A percentile compares a stretch with the other conserved stretches of the same genome.
phyloP scores from a whole-genome alignment of 2,329 filamentous ascomycete genomes.

The Diaporthe sp. region DNA sequence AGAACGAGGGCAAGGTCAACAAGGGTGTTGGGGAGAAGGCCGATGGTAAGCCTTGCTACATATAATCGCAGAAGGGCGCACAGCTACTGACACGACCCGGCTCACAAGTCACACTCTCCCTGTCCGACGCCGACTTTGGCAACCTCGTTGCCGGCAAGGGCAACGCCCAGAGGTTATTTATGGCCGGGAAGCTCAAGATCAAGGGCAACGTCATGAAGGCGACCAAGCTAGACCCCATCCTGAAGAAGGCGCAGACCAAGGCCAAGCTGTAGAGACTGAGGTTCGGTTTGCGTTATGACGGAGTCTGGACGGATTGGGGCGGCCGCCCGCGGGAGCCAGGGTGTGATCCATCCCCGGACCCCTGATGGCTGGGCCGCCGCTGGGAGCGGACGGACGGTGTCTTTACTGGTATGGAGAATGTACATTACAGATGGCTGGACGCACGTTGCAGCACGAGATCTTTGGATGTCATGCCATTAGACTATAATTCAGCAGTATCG shows the following conservation, averaged over 20 bases:
- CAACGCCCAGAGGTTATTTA: conserved; percentile 95
- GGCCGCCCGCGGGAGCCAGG: conserved; percentile 28
- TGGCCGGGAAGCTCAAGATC: conserved; percentile 98
- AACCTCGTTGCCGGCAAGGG: conserved; percentile 88
- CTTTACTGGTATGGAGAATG: conserved; percentile 5
- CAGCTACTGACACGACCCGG: not conserved
- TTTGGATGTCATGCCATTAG: conserved; percentile 5
- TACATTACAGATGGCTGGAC: conserved; percentile 23
- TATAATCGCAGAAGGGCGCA: not conserved
- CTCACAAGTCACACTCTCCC: conserved; percentile 80
- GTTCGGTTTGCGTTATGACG: conserved; percentile 39
- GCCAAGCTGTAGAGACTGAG: conserved; percentile 78
- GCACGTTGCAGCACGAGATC: conserved; percentile 4
- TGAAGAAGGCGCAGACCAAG: conserved; percentile 88
- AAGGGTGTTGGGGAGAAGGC: conserved; percentile 86
- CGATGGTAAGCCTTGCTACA: conserved; percentile 72
- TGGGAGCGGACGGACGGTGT: conserved; percentile 13
- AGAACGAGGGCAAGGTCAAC: conserved; percentile 86
- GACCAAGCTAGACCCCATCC: conserved; percentile 93
- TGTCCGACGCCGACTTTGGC: conserved; percentile 89
- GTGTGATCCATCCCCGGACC: not conserved
- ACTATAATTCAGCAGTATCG: conserved; percentile 14
- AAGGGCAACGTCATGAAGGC: conserved; percentile 99
- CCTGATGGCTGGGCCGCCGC: conserved; percentile 2
- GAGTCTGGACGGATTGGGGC: conserved; percentile 39